phyloP scores from a whole-genome alignment of 495 filamentous ascomycete species.

The Neurospora sp. region DNA sequence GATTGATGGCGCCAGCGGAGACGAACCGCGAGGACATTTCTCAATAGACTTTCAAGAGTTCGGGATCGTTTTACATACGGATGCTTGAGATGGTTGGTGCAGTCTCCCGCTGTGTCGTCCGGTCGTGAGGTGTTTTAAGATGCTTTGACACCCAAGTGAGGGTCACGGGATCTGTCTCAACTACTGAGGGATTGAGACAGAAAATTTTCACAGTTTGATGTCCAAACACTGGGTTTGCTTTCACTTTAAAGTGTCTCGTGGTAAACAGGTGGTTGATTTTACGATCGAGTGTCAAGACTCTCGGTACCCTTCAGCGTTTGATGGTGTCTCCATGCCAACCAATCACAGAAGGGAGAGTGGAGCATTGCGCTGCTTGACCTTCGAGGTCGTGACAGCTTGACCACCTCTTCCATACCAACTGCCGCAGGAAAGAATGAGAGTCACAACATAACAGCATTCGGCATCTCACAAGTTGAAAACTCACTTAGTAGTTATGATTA shows the following conservation, averaged over 20 bases:
- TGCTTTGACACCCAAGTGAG: not conserved
- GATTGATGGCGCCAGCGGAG: slow-evolving; percentile 67
- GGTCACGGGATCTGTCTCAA: not conserved
- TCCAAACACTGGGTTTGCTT: not conserved
- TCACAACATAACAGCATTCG: not conserved
- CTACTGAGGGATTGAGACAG: not conserved
- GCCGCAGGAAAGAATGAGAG: not conserved
- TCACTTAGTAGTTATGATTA: not conserved
- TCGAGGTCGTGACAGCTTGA: not conserved
- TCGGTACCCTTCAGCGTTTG: not conserved
- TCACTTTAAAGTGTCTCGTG: too few species aligned
- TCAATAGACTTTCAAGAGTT: not conserved
- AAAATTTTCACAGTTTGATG: not conserved
- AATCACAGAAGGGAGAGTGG: not conserved
- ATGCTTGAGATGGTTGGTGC: not conserved
- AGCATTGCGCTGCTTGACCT: not conserved
- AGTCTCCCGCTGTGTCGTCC: not conserved
- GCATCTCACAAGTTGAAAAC: not conserved
- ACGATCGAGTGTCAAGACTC: not conserved
- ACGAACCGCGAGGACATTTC: slow-evolving; percentile 78
- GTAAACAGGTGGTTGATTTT: not conserved
- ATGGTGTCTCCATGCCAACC: not conserved
- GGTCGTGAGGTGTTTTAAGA: not conserved
- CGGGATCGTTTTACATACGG: not conserved
- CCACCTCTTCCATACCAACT: not conserved